Conservation (phyloP, 805 yeast species). For the Saccharomyces kudriavzevii region DNA sequence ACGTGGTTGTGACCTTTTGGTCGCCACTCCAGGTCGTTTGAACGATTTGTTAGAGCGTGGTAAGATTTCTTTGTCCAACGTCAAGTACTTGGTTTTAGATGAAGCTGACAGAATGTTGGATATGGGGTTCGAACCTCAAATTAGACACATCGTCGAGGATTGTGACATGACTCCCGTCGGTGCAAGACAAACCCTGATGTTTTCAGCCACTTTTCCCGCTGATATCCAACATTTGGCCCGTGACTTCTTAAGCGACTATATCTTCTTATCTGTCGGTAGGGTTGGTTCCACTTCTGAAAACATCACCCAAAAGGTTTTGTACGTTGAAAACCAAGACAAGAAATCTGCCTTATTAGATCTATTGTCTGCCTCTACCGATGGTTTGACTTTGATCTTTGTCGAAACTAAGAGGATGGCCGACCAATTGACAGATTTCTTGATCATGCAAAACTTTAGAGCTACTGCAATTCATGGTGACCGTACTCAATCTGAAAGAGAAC, state of each 20-base stretch:
- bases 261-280: conserved; percentile 95
- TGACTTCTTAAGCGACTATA: conserved; percentile 92
- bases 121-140: conserved; percentile 99
- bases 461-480: conserved; percentile 99
- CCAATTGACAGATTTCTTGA: conserved; percentile 82
- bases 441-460: conserved; percentile 86
- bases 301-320: conserved; percentile 86
- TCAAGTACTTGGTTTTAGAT: conserved; percentile 89
- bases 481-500: conserved; percentile 95
- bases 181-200: conserved; percentile 94
- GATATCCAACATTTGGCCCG: conserved; percentile 96
- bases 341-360: conserved; percentile 84
- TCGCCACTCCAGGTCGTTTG: conserved; percentile 99
- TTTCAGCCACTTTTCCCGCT: conserved; percentile 97
- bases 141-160: conserved; percentile 94
- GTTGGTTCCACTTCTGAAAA: conserved; percentile 99
- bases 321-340: conserved; percentile 91
- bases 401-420: conserved; percentile 99
- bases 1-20: conserved; percentile 90
- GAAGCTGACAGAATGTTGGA: conserved; percentile 99
- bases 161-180: conserved; percentile 94
- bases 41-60: conserved; percentile 95
- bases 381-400: conserved; percentile 88
- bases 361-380: conserved; percentile 64
- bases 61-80: conserved; percentile 76